A percentile compares a stretch with the other conserved stretches of the same genome.
Conservation (phyloP, 768 basidiomycete species). For the Cubamyces lactineus region DNA sequence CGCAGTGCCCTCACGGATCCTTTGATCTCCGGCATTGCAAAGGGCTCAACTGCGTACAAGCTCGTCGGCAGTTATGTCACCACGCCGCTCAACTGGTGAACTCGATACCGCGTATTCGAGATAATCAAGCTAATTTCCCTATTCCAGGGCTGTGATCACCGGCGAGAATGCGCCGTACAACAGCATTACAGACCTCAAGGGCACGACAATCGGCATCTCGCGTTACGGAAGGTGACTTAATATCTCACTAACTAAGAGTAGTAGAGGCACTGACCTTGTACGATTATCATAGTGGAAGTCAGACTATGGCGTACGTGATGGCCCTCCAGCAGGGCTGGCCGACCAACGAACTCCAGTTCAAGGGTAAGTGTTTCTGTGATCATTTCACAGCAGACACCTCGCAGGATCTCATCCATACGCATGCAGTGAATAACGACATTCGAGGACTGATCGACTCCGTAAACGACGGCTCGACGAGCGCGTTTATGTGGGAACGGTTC, state of each 20-base stretch:
- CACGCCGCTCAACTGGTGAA: slow-evolving; percentile 85
- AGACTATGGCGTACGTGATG: slow-evolving; percentile 97
- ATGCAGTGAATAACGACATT: slow-evolving; percentile 78
- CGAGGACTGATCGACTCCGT: slow-evolving; percentile 82
- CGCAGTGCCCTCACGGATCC: slow-evolving; percentile 86
- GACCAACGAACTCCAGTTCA: slow-evolving; percentile 63
- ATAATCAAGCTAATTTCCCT: not conserved
- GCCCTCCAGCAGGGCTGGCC: slow-evolving; percentile 86
- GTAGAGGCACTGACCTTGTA: not conserved
- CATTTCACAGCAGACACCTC: too few relatives aligned
- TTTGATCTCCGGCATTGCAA: slow-evolving; percentile 90
- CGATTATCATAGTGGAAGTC: slow-evolving; percentile 58
- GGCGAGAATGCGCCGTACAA: slow-evolving; percentile 75
- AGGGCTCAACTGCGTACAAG: slow-evolving; percentile 85
- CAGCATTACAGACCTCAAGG: slow-evolving; percentile 72
- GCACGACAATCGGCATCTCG: slow-evolving; percentile 87
- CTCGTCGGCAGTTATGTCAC: slow-evolving; percentile 91
- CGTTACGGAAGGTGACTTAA: slow-evolving; percentile 70
- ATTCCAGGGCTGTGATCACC: slow-evolving; percentile 85
- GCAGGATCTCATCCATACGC: too few relatives aligned
- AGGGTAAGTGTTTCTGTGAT: slow-evolving; percentile 49
- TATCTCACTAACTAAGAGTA: too few relatives aligned
- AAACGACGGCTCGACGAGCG: slow-evolving; percentile 85
- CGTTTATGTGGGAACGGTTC: slow-evolving; percentile 97
- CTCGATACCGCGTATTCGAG: not conserved